phyloP scores from a whole-genome alignment of 2,329 filamentous ascomycete genomes.

The Magnaporthiopsis incrustans region DNA sequence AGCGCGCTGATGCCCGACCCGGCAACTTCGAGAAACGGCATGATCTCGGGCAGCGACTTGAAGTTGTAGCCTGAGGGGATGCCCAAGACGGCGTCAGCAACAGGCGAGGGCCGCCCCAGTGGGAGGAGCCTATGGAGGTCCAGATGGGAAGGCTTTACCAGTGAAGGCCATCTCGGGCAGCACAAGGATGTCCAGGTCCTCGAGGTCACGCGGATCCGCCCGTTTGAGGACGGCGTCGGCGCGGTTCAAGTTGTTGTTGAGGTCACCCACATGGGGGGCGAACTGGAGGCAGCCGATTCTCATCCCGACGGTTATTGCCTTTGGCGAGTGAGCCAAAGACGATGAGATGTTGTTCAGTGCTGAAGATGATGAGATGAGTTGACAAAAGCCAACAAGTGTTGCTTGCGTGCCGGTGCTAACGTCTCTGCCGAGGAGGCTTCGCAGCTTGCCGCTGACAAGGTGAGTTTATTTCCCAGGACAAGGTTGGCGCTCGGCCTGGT shows the following conservation, averaged over 20 bases:
- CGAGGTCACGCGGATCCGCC: slow-evolving; percentile 44
- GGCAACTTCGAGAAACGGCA: slow-evolving; percentile 59
- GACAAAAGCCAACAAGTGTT: not conserved
- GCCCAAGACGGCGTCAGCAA: not conserved
- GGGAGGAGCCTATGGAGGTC: not conserved
- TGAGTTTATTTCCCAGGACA: not conserved
- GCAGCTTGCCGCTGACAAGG: not conserved
- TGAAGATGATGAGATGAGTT: not conserved
- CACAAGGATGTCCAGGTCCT: slow-evolving; percentile 63
- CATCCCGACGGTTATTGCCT: slow-evolving; percentile 16
- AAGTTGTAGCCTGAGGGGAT: slow-evolving; percentile 63
- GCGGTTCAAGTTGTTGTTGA: slow-evolving; percentile 61
- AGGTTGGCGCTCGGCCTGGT: not conserved
- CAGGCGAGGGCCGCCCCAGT: not conserved
- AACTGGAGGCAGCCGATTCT: slow-evolving; percentile 55
- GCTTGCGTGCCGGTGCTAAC: too few relatives aligned
- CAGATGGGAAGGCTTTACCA: slow-evolving; percentile 35
- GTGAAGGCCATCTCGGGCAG: slow-evolving; percentile 71
- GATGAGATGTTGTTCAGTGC: not conserved
- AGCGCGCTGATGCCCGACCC: slow-evolving; percentile 58
- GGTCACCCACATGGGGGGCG: slow-evolving; percentile 59
- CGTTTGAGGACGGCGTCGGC: slow-evolving; percentile 56
- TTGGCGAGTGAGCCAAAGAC: not conserved
- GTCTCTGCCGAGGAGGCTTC: not conserved
- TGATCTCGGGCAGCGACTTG: slow-evolving; percentile 57